Percentiles rank a stretch among this genome's conserved stretches.
Evolutionary conservation across 1,139 yeast genomes (phyloP).

Genomic region (Yueomyces sp.): DNA sequence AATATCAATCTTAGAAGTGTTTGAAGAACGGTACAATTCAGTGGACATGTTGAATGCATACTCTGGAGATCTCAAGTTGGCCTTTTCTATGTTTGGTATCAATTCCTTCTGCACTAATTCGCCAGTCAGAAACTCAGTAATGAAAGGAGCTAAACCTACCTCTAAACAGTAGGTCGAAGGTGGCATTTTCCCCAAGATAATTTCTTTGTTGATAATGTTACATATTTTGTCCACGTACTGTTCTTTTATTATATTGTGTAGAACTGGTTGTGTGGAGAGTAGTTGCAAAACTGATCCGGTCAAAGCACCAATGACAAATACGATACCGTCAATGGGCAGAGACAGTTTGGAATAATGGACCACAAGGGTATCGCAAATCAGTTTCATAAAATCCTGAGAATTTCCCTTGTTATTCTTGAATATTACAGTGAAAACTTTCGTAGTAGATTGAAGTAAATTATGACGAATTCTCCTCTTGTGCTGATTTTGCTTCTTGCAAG

Average conservation of each 20-base stretch:
- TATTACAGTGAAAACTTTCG: conserved; percentile 13
- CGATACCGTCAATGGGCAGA: conserved; percentile 20
- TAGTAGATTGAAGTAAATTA: conserved; percentile 31
- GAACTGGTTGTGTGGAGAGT: conserved; percentile 31
- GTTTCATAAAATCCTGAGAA: conserved; percentile 3
- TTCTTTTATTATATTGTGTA: conserved; percentile 22
- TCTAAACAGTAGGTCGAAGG: conserved; percentile 26
- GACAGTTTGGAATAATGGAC: conserved; percentile 9
- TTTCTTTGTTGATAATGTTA: conserved; percentile 29
- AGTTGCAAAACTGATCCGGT: conserved; percentile 29
- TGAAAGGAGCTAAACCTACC: conserved; percentile 23
- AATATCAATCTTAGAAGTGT: conserved; percentile 27
- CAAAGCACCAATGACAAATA: conserved; percentile 30
- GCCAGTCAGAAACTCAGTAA: conserved; percentile 31
- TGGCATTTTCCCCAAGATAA: conserved; percentile 33
- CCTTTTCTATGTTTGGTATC: conserved; percentile 59
- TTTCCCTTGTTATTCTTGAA: conserved; percentile 8
- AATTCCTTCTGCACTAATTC: conserved; percentile 32
- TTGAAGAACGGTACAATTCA: conserved; percentile 31
- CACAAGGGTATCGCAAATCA: conserved; percentile 6
- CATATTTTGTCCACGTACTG: conserved; percentile 13
- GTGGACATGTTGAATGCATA: conserved; percentile 41
- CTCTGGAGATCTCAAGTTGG: conserved; percentile 76
- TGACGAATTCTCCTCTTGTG: conserved; percentile 39
- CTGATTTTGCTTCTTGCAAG: conserved; percentile 19